A percentile compares a stretch with the other conserved stretches of the same genome.
These are phyloP conservation scores for Hysterangium stoloniferum DNA, from an alignment of 768 basidiomycete genomes.

Conservation along the genomic window DNA sequence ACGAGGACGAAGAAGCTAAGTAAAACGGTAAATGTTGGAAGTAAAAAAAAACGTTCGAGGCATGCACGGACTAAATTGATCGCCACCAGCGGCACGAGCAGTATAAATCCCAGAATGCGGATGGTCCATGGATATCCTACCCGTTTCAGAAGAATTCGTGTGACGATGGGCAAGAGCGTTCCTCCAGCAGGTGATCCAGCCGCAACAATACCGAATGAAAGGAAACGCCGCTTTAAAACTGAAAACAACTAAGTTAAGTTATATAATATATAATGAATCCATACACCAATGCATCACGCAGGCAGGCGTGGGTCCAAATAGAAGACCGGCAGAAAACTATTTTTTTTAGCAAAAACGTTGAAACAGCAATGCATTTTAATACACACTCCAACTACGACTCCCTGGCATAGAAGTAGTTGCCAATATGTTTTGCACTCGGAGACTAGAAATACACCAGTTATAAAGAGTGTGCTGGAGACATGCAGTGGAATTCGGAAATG, in stretches of 20 bases:
- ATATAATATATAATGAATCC: slow-evolving; percentile 4
- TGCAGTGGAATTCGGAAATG: slow-evolving; percentile 16
- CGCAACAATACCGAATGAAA: slow-evolving; percentile 17
- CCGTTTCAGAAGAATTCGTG: slow-evolving; percentile 11
- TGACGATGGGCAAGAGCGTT: slow-evolving; percentile 22
- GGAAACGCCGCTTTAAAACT: slow-evolving; percentile 10
- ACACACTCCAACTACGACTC: slow-evolving; percentile 20
- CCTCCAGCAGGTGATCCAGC: slow-evolving; percentile 22
- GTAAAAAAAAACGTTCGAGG: not conserved
- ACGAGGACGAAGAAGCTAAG: slow-evolving; percentile 9
- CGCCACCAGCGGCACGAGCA: slow-evolving; percentile 15
- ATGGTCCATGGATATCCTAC: slow-evolving; percentile 14
- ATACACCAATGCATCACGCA: slow-evolving; percentile 22
- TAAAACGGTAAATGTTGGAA: not conserved
- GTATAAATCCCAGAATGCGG: slow-evolving; percentile 13
- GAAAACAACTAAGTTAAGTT: not conserved
- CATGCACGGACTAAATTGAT: slow-evolving; percentile 9
- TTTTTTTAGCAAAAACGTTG: too few species aligned
- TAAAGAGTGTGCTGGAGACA: slow-evolving; percentile 11
- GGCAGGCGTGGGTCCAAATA: slow-evolving; percentile 20
- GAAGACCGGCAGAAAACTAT: slow-evolving; percentile 19
- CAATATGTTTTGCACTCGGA: slow-evolving; percentile 22
- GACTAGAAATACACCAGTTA: slow-evolving; percentile 18
- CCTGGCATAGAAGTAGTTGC: slow-evolving; percentile 24
- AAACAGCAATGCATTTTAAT: too few species aligned